Conservation (phyloP, 2,329 filamentous ascomycete genomes). For the Seiridium cupressi region DNA sequence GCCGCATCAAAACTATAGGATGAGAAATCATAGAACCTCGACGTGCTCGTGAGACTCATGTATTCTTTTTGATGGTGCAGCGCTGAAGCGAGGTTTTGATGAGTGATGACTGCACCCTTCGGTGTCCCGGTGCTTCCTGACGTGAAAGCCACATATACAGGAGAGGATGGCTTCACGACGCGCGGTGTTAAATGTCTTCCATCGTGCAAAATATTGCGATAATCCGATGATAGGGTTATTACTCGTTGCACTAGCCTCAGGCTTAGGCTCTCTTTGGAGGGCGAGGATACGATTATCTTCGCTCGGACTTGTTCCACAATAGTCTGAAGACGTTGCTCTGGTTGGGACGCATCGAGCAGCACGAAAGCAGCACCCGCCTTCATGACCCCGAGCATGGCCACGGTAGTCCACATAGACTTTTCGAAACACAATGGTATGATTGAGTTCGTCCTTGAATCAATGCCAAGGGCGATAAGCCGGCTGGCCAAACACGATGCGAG, state of each 20-base stretch:
- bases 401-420: slow-evolving; percentile 32
- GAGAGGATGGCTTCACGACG: neutral
- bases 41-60: neutral
- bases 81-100: neutral
- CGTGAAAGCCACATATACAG: slow-evolving; percentile 1
- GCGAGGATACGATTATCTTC: neutral
- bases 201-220: neutral
- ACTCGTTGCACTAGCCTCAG: neutral
- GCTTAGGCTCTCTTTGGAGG: neutral
- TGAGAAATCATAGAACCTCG: neutral
- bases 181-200: neutral
- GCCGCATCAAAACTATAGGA: neutral
- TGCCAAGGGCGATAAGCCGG: slow-evolving; percentile 24
- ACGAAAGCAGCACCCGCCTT: slow-evolving; percentile 32
- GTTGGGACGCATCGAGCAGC: slow-evolving; percentile 34
- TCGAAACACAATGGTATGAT: slow-evolving; percentile 29
- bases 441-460: slow-evolving; percentile 24
- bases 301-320: neutral
- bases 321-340: slow-evolving; percentile 18
- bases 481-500: slow-evolving; percentile 20
- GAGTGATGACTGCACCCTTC: slow-evolving; percentile 6
- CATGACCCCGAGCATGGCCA: slow-evolving; percentile 31
- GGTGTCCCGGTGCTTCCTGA: slow-evolving; percentile 9
- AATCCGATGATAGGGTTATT: too few species aligned
- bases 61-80: neutral